Evolutionary conservation across 1,284 basidiomycete species (phyloP).

Genomic region (Flammula alnicola): DNA sequence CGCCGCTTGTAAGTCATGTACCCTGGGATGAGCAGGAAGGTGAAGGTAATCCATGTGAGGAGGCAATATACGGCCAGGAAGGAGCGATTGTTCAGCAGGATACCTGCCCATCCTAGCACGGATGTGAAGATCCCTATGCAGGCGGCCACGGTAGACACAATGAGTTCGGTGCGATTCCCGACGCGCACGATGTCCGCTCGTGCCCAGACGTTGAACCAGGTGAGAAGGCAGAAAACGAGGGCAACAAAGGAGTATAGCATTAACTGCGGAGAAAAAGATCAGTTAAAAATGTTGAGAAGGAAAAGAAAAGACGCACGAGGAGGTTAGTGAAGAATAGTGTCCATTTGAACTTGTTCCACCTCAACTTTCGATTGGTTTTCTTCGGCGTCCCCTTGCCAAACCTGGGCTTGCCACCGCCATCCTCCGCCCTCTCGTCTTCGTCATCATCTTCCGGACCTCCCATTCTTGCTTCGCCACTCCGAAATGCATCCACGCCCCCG

Average conservation of each 20-base stretch:
- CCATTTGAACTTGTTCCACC: conserved; percentile 79
- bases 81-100: conserved; percentile 72
- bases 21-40: conserved; percentile 65
- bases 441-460: conserved; percentile 62
- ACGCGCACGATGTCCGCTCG: conserved; percentile 65
- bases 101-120: conserved; percentile 69
- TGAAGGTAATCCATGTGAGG: conserved; percentile 68
- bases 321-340: conserved; percentile 58
- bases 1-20: conserved; percentile 71
- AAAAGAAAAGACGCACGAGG: conserved; percentile 43
- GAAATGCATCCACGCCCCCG: conserved; percentile 68
- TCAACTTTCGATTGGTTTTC: conserved; percentile 41
- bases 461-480: conserved; percentile 53
- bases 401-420: conserved; percentile 25
- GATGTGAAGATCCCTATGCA: conserved; percentile 56
- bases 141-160: conserved; percentile 62
- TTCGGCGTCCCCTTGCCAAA: conserved; percentile 23
- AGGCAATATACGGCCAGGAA: conserved; percentile 72
- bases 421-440: conserved; percentile 44
- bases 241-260: conserved; percentile 56
- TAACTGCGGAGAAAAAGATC: conserved; percentile 45
- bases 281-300: conserved; percentile 3
- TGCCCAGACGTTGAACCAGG: conserved; percentile 69
- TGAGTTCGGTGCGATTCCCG: conserved; percentile 63
- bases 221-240: conserved; percentile 60